Base-by-base conservation (phyloP, 768 basidiomycete species). In the Mycena sanguinolenta region DNA sequence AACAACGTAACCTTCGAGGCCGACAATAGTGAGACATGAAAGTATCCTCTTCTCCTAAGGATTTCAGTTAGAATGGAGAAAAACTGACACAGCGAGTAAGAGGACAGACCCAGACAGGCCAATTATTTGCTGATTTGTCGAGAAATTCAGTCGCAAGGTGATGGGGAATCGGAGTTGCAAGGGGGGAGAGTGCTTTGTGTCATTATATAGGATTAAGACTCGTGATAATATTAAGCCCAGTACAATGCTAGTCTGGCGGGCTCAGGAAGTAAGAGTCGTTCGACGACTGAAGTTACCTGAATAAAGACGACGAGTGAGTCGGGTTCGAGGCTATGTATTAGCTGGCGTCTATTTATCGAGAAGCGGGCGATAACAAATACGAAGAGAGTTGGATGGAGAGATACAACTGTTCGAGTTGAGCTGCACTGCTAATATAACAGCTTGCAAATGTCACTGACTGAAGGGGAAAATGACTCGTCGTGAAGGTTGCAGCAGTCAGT, bases 111-210 rank as follows among this genome's bases (percentile, higher is more conserved):
- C 69, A 70, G 32, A 32, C 19, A 44, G 52, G 27, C 69, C 69
- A 70, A 19, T 70, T 70, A 25, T 27, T 44, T 27, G 52, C 58
- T 52, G 69, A 44, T 55, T 65, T 65, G 42, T 70, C 69, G 19
- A 70, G 63, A 50, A 70, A 12, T 52, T 64, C 39, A 14, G 46
- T 38, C 1, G 42, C 63, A 23, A 64, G 63, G 10, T 70, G 38
- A 52, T 65, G 63, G 13, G 69, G 69, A 27, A 70, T 65, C 2
- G 58, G 52, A 49, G 54, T 34, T 16, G 61, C 67, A 9, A 63
- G 2, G 7, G n/a, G 58, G 25, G 17, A 57, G 17, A 21, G 42
- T 53, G 21, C 38, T 25, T 17, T 55, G 63, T 0, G 62, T 65
- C 69, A 64, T 70, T 44, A 21, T 46, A 49, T 34, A 34, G 4